Evolutionary conservation across 768 basidiomycete species (phyloP).

Genomic region (Pulveroboletus sp.): DNA sequence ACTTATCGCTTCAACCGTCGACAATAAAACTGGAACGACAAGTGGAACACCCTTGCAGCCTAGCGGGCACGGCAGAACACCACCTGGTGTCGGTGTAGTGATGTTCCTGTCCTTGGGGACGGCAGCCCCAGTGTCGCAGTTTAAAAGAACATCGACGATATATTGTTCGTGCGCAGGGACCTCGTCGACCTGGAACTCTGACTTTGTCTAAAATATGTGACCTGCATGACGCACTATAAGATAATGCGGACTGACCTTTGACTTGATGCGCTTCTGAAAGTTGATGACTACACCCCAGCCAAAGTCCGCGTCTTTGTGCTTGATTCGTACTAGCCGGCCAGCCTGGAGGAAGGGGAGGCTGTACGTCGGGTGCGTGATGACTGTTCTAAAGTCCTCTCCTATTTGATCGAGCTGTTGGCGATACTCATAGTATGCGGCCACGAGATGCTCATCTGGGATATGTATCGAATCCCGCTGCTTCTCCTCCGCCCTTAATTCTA

Average conservation of each 20-base stretch:
- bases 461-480: constrained; percentile 53
- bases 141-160: constrained; percentile 86
- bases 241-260: constrained; percentile 52
- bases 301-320: constrained; percentile 82
- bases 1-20: constrained; percentile 82
- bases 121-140: constrained; percentile 61
- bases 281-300: constrained; percentile 96
- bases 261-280: constrained; percentile 80
- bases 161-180: constrained; percentile 85
- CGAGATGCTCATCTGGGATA: constrained; percentile 79
- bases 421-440: constrained; percentile 88
- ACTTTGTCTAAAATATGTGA: constrained; percentile 45
- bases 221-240: neutral
- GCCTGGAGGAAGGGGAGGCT: constrained; percentile 90
- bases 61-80: constrained; percentile 68
- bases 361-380: constrained; percentile 93
- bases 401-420: constrained; percentile 93
- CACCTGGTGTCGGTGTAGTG: constrained; percentile 55
- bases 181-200: constrained; percentile 62
- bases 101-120: constrained; percentile 56
- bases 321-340: constrained; percentile 89
- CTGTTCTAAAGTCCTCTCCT: constrained; percentile 80
- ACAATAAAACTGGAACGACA: constrained; percentile 83
- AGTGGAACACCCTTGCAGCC: constrained; percentile 77
- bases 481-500: constrained; percentile 77